Evolutionary conservation across 2,329 filamentous ascomycete genomes (phyloP).

Genomic region (Lachnellula cervina): DNA sequence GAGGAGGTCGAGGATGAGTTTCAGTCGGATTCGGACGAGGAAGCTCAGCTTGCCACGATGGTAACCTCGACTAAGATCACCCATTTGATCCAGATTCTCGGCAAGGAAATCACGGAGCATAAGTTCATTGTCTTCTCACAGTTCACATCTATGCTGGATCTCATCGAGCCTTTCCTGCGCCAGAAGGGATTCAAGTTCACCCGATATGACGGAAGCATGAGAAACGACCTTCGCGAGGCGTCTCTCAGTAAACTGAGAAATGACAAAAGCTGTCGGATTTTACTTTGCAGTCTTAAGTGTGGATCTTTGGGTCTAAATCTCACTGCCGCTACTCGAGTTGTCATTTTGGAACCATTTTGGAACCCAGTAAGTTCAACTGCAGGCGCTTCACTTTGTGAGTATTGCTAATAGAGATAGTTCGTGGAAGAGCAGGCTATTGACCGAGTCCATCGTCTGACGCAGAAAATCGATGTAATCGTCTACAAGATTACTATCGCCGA

Average conservation of each 20-base stretch:
- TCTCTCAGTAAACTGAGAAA: slow-evolving; percentile 73
- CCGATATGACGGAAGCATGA: slow-evolving; percentile 93
- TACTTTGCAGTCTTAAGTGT: slow-evolving; percentile 92
- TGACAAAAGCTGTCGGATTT: slow-evolving; percentile 69
- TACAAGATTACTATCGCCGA: slow-evolving; percentile 87
- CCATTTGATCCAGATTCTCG: slow-evolving; percentile 74
- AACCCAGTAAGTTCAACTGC: slow-evolving; percentile 54
- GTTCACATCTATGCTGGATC: slow-evolving; percentile 96
- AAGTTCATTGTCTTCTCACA: slow-evolving; percentile 99
- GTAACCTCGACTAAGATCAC: slow-evolving; percentile 86
- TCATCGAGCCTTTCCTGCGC: slow-evolving; percentile 85
- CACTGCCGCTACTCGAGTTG: slow-evolving; percentile 85
- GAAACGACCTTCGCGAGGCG: slow-evolving; percentile 85
- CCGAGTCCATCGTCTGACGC: slow-evolving; percentile 95
- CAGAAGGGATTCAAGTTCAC: slow-evolving; percentile 71
- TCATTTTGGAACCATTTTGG: slow-evolving; percentile 98
- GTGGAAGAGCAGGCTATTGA: slow-evolving; percentile 99
- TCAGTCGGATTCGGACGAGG: slow-evolving; percentile 33
- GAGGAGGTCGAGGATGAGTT: slow-evolving; percentile 32
- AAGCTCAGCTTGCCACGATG: slow-evolving; percentile 45
- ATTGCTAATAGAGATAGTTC: slow-evolving; percentile 52
- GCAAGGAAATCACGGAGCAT: slow-evolving; percentile 71
- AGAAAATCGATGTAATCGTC: slow-evolving; percentile 89
- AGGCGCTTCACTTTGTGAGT: background rate
- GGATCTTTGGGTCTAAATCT: slow-evolving; percentile 90